A percentile compares a stretch with the other conserved stretches of the same genome.
phyloP scores from a whole-genome alignment of 1,284 basidiomycete species.

The Sanguinoderma infundibulare region DNA sequence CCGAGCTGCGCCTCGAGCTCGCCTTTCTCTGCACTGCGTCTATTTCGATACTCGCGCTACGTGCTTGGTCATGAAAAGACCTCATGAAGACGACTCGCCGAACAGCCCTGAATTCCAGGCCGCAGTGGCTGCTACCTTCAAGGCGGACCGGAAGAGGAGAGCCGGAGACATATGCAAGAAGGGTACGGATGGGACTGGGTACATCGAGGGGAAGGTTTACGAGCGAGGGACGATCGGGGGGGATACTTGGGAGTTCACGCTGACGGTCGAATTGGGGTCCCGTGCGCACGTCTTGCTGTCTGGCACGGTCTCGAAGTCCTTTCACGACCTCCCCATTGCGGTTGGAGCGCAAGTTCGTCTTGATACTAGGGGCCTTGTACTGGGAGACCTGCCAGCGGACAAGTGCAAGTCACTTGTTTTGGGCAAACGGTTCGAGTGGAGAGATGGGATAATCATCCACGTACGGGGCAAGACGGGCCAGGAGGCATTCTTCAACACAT shows the following conservation, averaged over 20 bases:
- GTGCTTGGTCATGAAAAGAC: background rate
- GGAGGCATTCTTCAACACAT: slow-evolving; percentile 13
- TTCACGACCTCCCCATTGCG: slow-evolving; percentile 10
- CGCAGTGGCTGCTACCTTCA: slow-evolving; percentile 10
- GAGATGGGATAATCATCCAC: slow-evolving; percentile 5
- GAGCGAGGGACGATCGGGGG: slow-evolving; percentile 30
- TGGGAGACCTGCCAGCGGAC: background rate
- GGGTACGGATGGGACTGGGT: slow-evolving; percentile 33
- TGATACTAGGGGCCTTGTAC: background rate
- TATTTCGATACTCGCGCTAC: background rate
- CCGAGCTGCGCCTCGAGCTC: background rate
- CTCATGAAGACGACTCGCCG: background rate
- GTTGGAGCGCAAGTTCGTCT: slow-evolving; percentile 19
- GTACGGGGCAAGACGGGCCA: slow-evolving; percentile 14
- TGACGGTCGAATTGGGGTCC: slow-evolving; percentile 29
- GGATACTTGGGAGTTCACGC: slow-evolving; percentile 24
- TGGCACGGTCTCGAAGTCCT: slow-evolving; percentile 11
- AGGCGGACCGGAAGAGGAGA: slow-evolving; percentile 14
- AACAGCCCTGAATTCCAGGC: background rate
- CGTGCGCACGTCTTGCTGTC: slow-evolving; percentile 16
- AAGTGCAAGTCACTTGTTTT: background rate
- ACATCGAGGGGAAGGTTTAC: slow-evolving; percentile 42
- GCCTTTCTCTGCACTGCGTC: background rate
- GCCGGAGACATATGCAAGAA: slow-evolving; percentile 23
- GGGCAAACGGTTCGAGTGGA: slow-evolving; percentile 15